phyloP scores from a whole-genome alignment of 2,329 filamentous ascomycete species.

The Orbilia quercus region DNA sequence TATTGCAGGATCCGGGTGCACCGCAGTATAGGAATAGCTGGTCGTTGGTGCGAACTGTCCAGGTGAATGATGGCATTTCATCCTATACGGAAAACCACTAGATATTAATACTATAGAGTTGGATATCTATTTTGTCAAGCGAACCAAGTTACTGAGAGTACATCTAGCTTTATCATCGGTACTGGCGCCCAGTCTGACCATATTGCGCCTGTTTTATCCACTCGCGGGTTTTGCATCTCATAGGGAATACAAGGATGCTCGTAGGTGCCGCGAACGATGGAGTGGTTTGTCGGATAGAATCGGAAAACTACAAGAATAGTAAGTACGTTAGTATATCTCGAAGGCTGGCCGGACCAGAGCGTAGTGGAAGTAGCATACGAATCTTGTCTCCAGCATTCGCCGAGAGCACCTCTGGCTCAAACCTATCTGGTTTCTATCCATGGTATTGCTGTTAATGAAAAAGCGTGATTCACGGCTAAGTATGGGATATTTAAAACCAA shows the following conservation, averaged over 20 bases:
- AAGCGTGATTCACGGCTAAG: too few relatives aligned
- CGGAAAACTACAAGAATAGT: constrained; percentile 66
- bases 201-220: constrained; percentile 65
- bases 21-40: constrained; percentile 78
- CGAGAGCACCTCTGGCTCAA: constrained; percentile 62
- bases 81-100: too few relatives aligned
- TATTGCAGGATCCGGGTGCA: constrained; percentile 73
- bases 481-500: too few relatives aligned
- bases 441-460: too few relatives aligned
- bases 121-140: too few relatives aligned
- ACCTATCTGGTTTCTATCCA: constrained; percentile 61
- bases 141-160: constrained; percentile 62
- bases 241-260: constrained; percentile 73
- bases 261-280: constrained; percentile 72
- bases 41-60: constrained; percentile 69
- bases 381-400: constrained; percentile 67
- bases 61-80: constrained; percentile 62
- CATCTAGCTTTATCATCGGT: constrained; percentile 66
- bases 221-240: constrained; percentile 66
- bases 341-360: not conserved
- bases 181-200: constrained; percentile 68
- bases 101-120: too few relatives aligned
- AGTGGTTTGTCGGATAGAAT: constrained; percentile 74
- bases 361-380: constrained; percentile 59
- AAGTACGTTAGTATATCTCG: constrained; percentile 23